These are phyloP conservation scores for Phtheirospermum japonicum DNA, from an alignment of 257 asterid genomes.

Conservation along the genomic window DNA sequence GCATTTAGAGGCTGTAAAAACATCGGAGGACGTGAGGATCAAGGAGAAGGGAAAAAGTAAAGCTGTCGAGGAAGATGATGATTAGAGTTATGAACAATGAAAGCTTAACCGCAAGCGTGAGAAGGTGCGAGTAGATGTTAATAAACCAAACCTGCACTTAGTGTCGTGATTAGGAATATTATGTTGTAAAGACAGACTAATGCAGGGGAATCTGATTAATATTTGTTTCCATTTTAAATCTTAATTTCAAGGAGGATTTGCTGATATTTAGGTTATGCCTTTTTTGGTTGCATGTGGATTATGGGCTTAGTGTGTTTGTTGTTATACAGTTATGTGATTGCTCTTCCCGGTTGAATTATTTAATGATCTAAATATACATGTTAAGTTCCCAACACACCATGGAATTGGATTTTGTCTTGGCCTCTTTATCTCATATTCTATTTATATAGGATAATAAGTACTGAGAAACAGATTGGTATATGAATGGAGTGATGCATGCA, in stretches of 20 bases:
- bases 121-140: conserved; percentile 17
- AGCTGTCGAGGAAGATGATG: conserved; percentile 36
- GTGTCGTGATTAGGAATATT: conserved; percentile 19
- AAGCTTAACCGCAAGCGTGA: no score
- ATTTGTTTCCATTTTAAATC: not conserved
- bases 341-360: no score
- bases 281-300: conserved; percentile 1
- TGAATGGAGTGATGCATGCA: no score
- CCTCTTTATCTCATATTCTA: no score
- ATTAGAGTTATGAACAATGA: no score
- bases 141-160: conserved; percentile 28
- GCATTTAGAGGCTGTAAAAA: conserved; percentile 65
- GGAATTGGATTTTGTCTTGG: no score
- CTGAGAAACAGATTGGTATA: no score
- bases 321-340: not conserved
- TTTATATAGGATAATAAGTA: no score
- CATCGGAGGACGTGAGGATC: conserved; percentile 37
- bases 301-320: not conserved
- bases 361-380: no score
- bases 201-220: conserved; percentile 16
- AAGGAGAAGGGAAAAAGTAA: conserved; percentile 39
- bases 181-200: no score
- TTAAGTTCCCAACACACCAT: no score
- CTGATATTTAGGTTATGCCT: conserved; percentile 8
- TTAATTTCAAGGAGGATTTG: conserved; percentile 15